Conservation (phyloP, 139 green algal species). For the Chloropicon primus region DNA sequence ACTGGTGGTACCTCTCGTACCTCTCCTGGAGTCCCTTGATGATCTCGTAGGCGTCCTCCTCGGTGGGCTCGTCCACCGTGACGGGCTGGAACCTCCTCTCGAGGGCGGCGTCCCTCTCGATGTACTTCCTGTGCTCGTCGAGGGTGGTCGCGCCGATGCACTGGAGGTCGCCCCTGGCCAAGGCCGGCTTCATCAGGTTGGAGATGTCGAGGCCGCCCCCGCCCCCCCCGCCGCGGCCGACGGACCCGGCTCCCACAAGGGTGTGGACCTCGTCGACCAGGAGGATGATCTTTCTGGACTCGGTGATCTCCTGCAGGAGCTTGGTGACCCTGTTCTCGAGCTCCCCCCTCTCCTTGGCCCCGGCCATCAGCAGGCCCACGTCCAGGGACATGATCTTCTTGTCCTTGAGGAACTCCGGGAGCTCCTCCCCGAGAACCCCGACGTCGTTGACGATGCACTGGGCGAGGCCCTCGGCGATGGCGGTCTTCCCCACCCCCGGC, state of each 20-base stretch:
- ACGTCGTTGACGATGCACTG: conserved; percentile 50
- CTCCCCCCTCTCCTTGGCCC: conserved; percentile 90
- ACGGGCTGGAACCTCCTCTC: conserved; percentile 92
- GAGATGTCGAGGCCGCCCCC: conserved; percentile 79
- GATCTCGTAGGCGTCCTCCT: neutral
- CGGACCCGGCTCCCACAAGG: conserved; percentile 72
- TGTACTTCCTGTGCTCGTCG: conserved; percentile 75
- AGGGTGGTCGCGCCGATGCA: conserved; percentile 46
- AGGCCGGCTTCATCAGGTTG: conserved; percentile 88
- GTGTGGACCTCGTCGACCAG: conserved; percentile 91
- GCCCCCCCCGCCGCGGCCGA: conserved; percentile 25
- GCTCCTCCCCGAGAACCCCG: neutral
- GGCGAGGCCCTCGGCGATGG: conserved; percentile 75
- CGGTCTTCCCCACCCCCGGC: conserved; percentile 81
- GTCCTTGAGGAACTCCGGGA: conserved; percentile 68
- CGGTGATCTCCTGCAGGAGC: conserved; percentile 63
- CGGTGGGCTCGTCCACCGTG: conserved; percentile 58
- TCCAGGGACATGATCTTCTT: conserved; percentile 91
- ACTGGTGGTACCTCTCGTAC: conserved; percentile 82
- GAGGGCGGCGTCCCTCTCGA: conserved; percentile 89
- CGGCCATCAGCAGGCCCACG: conserved; percentile 75
- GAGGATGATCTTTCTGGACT: conserved; percentile 75
- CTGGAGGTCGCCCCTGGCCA: conserved; percentile 39
- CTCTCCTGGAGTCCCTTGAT: conserved; percentile 17
- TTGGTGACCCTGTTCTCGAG: conserved; percentile 84